phyloP scores from a whole-genome alignment of 2,329 filamentous ascomycete species.

The Colletotrichum horii region DNA sequence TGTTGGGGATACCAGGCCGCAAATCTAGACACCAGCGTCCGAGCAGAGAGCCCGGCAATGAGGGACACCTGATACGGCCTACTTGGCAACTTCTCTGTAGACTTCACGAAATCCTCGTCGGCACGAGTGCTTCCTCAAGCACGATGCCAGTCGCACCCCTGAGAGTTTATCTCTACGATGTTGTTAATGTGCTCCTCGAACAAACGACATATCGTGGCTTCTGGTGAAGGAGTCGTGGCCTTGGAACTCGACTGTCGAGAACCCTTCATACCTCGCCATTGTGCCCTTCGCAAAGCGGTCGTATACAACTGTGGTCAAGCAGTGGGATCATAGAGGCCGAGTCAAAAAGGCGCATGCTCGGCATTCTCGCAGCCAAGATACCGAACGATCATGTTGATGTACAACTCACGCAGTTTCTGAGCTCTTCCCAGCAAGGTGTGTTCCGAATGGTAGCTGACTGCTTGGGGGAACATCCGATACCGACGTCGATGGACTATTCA shows the following conservation, averaged over 20 bases:
- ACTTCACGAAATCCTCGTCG: neutral
- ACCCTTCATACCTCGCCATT: neutral
- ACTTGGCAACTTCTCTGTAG: too few relatives aligned
- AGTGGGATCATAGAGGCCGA: too few relatives aligned
- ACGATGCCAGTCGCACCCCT: neutral
- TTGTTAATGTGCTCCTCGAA: neutral
- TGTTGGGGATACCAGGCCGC: neutral
- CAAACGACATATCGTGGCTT: neutral
- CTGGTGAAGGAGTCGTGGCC: accelerated
- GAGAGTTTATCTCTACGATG: neutral
- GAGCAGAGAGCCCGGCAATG: neutral
- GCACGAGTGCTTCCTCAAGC: neutral
- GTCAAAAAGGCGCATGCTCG: too few relatives aligned
- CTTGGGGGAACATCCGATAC: too few relatives aligned
- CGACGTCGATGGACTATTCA: too few relatives aligned
- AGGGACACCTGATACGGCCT: too few relatives aligned
- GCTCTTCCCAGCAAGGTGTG: too few relatives aligned
- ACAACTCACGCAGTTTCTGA: too few relatives aligned
- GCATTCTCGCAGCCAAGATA: too few relatives aligned
- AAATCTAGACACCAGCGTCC: neutral
- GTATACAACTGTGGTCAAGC: neutral
- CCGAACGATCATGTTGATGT: too few relatives aligned
- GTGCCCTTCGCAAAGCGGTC: neutral
- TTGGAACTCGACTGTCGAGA: neutral
- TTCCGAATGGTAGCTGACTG: too few relatives aligned